Evolutionary conservation across 2,329 filamentous ascomycete species (phyloP).

Genomic region (Metarhizium rileyi): DNA sequence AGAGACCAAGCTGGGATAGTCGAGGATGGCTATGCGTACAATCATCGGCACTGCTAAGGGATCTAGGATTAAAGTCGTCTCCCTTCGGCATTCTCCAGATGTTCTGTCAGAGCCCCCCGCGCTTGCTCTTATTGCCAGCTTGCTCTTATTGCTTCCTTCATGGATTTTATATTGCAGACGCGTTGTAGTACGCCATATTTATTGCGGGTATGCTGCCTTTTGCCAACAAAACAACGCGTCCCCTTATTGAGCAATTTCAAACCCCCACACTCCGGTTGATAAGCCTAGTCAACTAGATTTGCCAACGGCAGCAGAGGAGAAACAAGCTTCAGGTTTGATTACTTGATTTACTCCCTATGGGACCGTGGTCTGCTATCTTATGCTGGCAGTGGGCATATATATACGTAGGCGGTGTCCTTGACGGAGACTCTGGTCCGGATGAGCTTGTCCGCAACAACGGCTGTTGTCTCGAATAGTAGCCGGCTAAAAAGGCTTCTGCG

Average conservation of each 20-base stretch:
- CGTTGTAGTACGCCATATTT: conserved; percentile 52
- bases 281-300: conserved; percentile 53
- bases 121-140: conserved; percentile 44
- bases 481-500: conserved; percentile 51
- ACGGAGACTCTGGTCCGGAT: conserved; percentile 34
- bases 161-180: conserved; percentile 61
- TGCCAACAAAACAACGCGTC: no score
- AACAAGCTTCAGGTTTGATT: conserved; percentile 34
- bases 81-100: conserved; percentile 45
- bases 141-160: conserved; percentile 51
- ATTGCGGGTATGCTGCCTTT: conserved; percentile 50
- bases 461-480: conserved; percentile 49
- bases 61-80: conserved; percentile 52
- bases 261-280: no score
- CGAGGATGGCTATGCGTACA: conserved; percentile 43
- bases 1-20: conserved; percentile 26
- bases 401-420: conserved; percentile 50
- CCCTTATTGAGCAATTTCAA: no score
- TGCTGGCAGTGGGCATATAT: conserved; percentile 43
- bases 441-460: conserved; percentile 44
- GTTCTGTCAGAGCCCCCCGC: conserved; percentile 40
- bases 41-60: conserved; percentile 41
- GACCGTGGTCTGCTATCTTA: conserved; percentile 38
- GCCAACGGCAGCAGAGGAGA: conserved; percentile 36
- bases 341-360: conserved; percentile 36